phyloP scores from a whole-genome alignment of 306 rosid species.

The Phaseolus lunatus region DNA sequence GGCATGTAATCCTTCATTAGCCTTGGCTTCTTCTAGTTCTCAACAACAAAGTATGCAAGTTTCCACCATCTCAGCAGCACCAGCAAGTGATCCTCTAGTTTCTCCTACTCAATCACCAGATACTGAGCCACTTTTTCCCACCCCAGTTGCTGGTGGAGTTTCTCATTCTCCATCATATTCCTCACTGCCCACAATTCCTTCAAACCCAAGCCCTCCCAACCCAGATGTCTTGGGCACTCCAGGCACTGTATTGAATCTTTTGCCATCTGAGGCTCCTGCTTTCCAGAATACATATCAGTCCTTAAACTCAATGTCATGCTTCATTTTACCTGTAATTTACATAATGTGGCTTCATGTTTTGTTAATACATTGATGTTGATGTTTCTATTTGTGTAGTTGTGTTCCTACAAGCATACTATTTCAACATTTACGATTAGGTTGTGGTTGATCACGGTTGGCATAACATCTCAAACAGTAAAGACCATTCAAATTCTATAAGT shows the following conservation, averaged over 20 bases:
- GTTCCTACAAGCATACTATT: background rate
- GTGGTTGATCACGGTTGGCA: background rate
- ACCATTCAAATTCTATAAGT: too few relatives aligned
- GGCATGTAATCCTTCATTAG: background rate
- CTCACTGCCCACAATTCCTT: slow-evolving; percentile 19
- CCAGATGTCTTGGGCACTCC: background rate
- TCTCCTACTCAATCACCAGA: slow-evolving; percentile 22
- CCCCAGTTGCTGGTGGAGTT: background rate
- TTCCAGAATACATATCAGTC: background rate
- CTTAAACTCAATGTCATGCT: background rate
- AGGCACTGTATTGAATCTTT: background rate
- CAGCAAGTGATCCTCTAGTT: background rate
- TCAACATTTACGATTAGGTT: slow-evolving; percentile 2
- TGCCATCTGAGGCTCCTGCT: background rate
- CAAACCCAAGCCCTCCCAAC: slow-evolving; percentile 1
- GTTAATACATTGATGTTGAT: background rate
- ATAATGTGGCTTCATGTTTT: background rate
- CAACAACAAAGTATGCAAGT: background rate
- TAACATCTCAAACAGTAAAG: too few relatives aligned
- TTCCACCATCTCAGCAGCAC: background rate
- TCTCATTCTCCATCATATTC: slow-evolving; percentile 19
- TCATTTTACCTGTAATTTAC: background rate
- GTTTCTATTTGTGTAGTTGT: background rate
- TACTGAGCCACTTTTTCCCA: background rate
- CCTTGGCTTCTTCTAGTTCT: slow-evolving; percentile 29